Percentiles rank a stretch among this genome's conserved stretches.
Evolutionary conservation across 305 asterid genomes (phyloP).

Genomic region (Solanum aculeatissimum): DNA sequence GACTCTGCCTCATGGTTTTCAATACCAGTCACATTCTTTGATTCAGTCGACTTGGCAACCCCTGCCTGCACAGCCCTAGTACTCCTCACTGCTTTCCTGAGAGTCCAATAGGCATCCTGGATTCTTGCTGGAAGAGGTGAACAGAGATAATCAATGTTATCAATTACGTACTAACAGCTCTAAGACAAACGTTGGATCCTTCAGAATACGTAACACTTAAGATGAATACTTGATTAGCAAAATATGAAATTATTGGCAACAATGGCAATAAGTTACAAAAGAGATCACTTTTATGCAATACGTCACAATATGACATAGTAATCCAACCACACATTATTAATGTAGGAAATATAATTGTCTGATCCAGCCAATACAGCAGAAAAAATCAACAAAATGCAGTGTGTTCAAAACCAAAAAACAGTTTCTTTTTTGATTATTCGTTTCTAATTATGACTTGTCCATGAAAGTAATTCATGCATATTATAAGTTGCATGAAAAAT

Average conservation of each 20-base stretch:
- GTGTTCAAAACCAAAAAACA: not conserved
- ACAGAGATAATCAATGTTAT: conserved; percentile 2
- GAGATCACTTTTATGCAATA: not conserved
- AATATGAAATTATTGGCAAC: not conserved
- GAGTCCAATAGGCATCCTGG: conserved; percentile 75
- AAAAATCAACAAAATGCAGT: not conserved
- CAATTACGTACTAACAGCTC: not conserved
- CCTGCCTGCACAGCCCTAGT: conserved; percentile 8
- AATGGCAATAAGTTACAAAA: not conserved
- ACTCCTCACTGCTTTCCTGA: conserved; percentile 39
- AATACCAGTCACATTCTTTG: conserved; percentile 9
- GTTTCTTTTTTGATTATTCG: not conserved
- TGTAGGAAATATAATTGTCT: not conserved
- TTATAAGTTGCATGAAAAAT: not conserved
- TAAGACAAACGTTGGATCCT: not conserved
- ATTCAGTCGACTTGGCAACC: conserved; percentile 11
- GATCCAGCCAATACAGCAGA: not conserved
- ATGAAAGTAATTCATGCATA: not conserved
- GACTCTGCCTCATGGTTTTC: conserved; percentile 13
- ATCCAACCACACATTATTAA: not conserved
- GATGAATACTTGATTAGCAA: not conserved
- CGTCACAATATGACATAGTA: not conserved
- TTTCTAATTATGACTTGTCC: not conserved
- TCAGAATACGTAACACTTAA: too few species aligned
- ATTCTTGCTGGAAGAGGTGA: conserved; percentile 52